A percentile compares a stretch with the other conserved stretches of the same genome.
Evolutionary conservation across 352 stramenopile genomes (phyloP).

Genomic region (Pythium monospermum): DNA sequence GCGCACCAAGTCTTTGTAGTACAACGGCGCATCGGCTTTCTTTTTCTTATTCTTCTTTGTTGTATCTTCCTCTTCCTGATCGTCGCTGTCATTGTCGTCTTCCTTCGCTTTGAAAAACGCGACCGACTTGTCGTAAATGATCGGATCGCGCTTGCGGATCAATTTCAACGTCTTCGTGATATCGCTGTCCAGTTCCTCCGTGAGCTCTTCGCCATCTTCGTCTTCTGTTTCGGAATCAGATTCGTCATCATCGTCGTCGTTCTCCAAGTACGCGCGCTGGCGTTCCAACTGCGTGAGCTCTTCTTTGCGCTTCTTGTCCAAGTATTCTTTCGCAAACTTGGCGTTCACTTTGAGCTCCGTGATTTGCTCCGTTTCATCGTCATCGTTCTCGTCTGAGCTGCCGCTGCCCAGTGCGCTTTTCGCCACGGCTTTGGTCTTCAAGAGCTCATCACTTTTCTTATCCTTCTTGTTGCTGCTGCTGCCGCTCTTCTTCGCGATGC

Average conservation of each 20-base stretch:
- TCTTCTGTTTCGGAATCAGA: conserved; percentile 81
- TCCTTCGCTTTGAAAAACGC: conserved; percentile 83
- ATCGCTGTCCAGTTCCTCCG: conserved; percentile 59
- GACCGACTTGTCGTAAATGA: conserved; percentile 89
- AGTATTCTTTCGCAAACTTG: conserved; percentile 69
- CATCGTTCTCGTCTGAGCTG: conserved; percentile 14
- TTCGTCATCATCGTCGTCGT: conserved; percentile 50
- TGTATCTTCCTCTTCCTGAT: conserved; percentile 16
- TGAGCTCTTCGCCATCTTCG: conserved; percentile 80
- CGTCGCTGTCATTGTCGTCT: conserved; percentile 18
- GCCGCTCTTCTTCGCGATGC: conserved; percentile 10
- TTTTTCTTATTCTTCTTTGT: conserved; percentile 25
- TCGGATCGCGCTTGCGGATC: conserved; percentile 88
- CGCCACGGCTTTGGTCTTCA: conserved; percentile 1
- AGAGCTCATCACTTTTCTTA: too few relatives aligned
- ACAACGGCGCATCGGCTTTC: conserved; percentile 49
- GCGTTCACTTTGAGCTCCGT: conserved; percentile 71
- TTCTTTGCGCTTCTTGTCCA: conserved; percentile 77
- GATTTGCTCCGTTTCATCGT: conserved; percentile 14
- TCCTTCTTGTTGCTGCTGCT: too few relatives aligned
- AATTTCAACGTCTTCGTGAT: conserved; percentile 85
- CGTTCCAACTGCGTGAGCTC: conserved; percentile 58
- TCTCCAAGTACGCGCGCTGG: conserved; percentile 31
- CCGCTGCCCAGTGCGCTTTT: conserved; percentile 9
- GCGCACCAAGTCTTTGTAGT: conserved; percentile 95